phyloP scores from a whole-genome alignment of 371 early-diverging fungal genomes.

The Mucor circinelloides region DNA sequence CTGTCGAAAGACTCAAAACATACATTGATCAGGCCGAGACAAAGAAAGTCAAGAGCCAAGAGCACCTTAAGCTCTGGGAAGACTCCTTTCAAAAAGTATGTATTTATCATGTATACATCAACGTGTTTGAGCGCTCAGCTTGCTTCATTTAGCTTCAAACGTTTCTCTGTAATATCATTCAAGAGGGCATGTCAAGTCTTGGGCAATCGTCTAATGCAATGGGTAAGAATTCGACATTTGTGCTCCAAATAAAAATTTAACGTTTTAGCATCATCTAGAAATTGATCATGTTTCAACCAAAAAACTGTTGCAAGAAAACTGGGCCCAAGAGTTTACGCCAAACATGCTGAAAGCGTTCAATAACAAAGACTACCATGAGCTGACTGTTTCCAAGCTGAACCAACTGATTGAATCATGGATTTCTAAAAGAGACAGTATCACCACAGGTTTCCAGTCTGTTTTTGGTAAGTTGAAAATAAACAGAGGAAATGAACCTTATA shows the following conservation, averaged over 20 bases:
- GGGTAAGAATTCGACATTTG: not conserved
- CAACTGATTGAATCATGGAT: slow-evolving; percentile 23
- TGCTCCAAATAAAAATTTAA: not conserved
- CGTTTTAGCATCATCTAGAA: not conserved
- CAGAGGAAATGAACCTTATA: not conserved
- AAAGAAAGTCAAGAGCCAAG: slow-evolving; percentile 11
- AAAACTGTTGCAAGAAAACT: slow-evolving; percentile 17
- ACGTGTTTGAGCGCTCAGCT: not conserved
- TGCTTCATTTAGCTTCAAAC: slow-evolving; percentile 14
- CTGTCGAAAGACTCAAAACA: slow-evolving; percentile 21
- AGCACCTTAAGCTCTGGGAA: slow-evolving; percentile 20
- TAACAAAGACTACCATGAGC: slow-evolving; percentile 14
- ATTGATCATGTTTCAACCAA: not conserved
- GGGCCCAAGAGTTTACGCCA: slow-evolving; percentile 13
- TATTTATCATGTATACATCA: not conserved
- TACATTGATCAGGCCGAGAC: slow-evolving; percentile 21
- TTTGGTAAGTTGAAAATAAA: slow-evolving; percentile 16
- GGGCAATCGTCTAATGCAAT: slow-evolving; percentile 5
- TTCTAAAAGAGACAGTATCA: slow-evolving; percentile 19
- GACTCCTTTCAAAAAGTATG: slow-evolving; percentile 25
- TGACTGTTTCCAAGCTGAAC: slow-evolving; percentile 20
- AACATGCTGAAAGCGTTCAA: slow-evolving; percentile 11
- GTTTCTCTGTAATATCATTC: slow-evolving; percentile 21
- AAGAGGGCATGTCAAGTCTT: slow-evolving; percentile 19
- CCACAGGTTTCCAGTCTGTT: slow-evolving; percentile 14